Percentiles rank a stretch among this genome's conserved stretches.
phyloP scores from a whole-genome alignment of 768 basidiomycete species.

The Gloeophyllum trabeum region DNA sequence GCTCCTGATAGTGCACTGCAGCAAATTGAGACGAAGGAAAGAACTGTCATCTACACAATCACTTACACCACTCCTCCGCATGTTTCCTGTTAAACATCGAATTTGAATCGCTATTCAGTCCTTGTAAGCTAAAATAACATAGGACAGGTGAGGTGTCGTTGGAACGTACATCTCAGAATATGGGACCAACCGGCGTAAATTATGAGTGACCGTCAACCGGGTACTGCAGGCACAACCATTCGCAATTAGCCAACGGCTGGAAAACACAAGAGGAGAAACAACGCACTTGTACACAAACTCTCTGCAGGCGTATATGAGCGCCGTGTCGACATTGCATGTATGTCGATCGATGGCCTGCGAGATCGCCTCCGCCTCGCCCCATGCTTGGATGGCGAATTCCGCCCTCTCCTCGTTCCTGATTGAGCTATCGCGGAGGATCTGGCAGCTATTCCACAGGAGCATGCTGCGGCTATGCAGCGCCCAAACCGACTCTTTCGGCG shows the following conservation, averaged over 20 bases:
- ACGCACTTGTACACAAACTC: slow-evolving; percentile 72
- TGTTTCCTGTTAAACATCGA: slow-evolving; percentile 61
- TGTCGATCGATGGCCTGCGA: slow-evolving; percentile 60
- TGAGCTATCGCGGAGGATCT: slow-evolving; percentile 32
- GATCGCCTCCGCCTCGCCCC: slow-evolving; percentile 55
- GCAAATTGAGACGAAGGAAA: too few relatives aligned
- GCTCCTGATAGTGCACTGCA: slow-evolving; percentile 57
- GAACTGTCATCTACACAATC: not conserved
- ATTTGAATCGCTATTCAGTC: slow-evolving; percentile 29
- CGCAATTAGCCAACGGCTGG: slow-evolving; percentile 4
- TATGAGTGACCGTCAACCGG: slow-evolving; percentile 52
- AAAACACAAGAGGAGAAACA: slow-evolving; percentile 5
- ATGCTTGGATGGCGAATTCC: slow-evolving; percentile 48
- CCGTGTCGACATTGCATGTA: slow-evolving; percentile 58
- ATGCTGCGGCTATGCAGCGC: slow-evolving; percentile 74
- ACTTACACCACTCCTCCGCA: slow-evolving; percentile 73
- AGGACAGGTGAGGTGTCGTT: too few relatives aligned
- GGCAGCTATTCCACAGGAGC: slow-evolving; percentile 70
- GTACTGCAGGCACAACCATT: slow-evolving; percentile 30
- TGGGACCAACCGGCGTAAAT: slow-evolving; percentile 47
- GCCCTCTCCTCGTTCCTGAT: slow-evolving; percentile 41
- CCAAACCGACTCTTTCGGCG: slow-evolving; percentile 73
- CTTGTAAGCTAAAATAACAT: slow-evolving; percentile 37
- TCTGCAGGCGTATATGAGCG: slow-evolving; percentile 52
- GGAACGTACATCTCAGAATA: slow-evolving; percentile 2